Conservation (phyloP, 371 early-diverging fungal genomes). For the Basidiobolus meristosporus region DNA sequence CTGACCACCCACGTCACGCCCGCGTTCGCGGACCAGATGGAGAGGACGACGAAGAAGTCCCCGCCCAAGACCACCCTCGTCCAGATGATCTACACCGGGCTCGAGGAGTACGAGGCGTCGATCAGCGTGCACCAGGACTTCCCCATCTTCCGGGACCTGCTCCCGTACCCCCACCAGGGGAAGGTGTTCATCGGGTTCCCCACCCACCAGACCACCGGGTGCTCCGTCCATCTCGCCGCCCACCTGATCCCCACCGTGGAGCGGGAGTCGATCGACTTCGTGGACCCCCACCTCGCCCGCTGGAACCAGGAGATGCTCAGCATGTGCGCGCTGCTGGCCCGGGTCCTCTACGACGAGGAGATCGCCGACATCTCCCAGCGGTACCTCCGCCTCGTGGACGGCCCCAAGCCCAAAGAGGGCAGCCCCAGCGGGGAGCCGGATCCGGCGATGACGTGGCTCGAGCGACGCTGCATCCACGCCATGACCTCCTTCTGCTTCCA, state of each 20-base stretch:
- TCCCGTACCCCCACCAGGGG: slow-evolving; percentile 61
- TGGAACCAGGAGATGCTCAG: slow-evolving; percentile 75
- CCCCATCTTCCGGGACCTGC: slow-evolving; percentile 44
- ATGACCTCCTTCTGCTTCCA: slow-evolving; percentile 44
- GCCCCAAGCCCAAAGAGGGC: not conserved
- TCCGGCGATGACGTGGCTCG: slow-evolving; percentile 21
- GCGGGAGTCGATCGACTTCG: slow-evolving; percentile 81
- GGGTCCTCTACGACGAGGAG: slow-evolving; percentile 65
- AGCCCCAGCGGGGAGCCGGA: slow-evolving; percentile 10
- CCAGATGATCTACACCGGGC: slow-evolving; percentile 47
- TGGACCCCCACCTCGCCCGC: slow-evolving; percentile 54
- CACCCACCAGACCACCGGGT: slow-evolving; percentile 83
- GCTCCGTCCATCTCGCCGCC: slow-evolving; percentile 59
- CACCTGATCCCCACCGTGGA: slow-evolving; percentile 84
- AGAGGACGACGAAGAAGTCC: slow-evolving; percentile 74
- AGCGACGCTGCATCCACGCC: slow-evolving; percentile 48
- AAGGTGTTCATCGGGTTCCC: slow-evolving; percentile 79
- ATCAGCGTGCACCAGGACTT: slow-evolving; percentile 9
- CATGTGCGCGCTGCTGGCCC: slow-evolving; percentile 47
- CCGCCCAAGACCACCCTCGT: slow-evolving; percentile 59
- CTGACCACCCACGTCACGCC: slow-evolving; percentile 29
- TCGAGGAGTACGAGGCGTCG: slow-evolving; percentile 62
- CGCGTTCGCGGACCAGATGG: slow-evolving; percentile 56
- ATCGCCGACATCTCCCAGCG: slow-evolving; percentile 14
- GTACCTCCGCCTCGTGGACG: slow-evolving; percentile 14